A percentile compares a stretch with the other conserved stretches of the same genome.
Evolutionary conservation across 352 stramenopile species (phyloP).

Genomic region (Pythium periplocum): DNA sequence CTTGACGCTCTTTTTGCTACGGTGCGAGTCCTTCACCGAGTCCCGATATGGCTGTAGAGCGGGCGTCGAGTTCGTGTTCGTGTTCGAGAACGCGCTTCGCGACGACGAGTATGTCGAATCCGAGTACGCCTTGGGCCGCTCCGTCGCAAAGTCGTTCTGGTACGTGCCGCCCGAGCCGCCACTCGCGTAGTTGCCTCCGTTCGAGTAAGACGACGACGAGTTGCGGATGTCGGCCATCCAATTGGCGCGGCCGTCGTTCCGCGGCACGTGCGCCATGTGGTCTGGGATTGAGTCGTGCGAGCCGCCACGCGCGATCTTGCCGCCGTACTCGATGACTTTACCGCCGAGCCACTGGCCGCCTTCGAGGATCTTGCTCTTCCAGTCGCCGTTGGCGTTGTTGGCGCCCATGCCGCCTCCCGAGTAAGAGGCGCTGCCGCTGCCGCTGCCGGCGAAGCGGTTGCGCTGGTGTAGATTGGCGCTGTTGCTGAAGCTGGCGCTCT

Average conservation of each 20-base stretch:
- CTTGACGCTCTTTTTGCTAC: constrained; percentile 40
- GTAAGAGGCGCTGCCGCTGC: too few relatives aligned
- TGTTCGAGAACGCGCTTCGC: not conserved
- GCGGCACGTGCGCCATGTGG: constrained; percentile 31
- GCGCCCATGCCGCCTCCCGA: too few relatives aligned
- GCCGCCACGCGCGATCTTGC: constrained; percentile 37
- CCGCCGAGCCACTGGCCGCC: constrained; percentile 65
- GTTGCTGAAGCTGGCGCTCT: constrained; percentile 17
- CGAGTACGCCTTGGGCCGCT: constrained; percentile 50
- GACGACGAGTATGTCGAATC: constrained; percentile 17
- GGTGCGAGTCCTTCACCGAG: constrained; percentile 4
- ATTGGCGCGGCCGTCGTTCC: constrained; percentile 67
- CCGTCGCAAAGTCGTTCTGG: constrained; percentile 70
- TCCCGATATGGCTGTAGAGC: too few relatives aligned
- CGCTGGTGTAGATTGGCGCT: constrained; percentile 27
- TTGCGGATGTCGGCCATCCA: constrained; percentile 76
- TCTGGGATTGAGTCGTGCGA: constrained; percentile 42
- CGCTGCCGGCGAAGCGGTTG: constrained; percentile 25
- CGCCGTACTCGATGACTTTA: constrained; percentile 69
- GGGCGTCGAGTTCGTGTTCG: too few relatives aligned
- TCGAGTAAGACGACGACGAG: constrained; percentile 33
- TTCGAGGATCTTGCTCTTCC: constrained; percentile 67
- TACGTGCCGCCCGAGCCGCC: constrained; percentile 27
- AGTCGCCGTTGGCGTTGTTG: constrained; percentile 27
- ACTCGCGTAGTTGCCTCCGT: constrained; percentile 14